Percentiles rank a stretch among this genome's conserved stretches.
phyloP scores from a whole-genome alignment of 306 rosid genomes.

The barrel medic (Medicago truncatula) region MtrunA17r5.0-ANR NC_053044.1:6277501-6278000 shows the following conservation, averaged over 20 bases:
- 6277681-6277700: neutral
- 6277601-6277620: neutral
- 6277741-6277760: neutral
- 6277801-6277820: conserved; percentile 30
- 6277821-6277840: conserved; percentile 28
- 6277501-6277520: too few relatives aligned
- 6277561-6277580: neutral
- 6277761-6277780: neutral
- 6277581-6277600: neutral
- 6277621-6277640: neutral
- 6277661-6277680: neutral
- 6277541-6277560: neutral
- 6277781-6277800: neutral
- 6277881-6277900: neutral
- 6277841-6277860: conserved; percentile 32
- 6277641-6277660: neutral
- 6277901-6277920: neutral
- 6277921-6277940: neutral
- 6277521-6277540: neutral
- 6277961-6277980: conserved; percentile 48
- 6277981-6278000: neutral
- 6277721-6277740: neutral
- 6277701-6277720: too few relatives aligned
- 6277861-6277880: conserved; percentile 23
- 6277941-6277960: neutral